Evolutionary conservation across 208 protist genomes (phyloP), one percentile per base, ranked within the genome.

Genomic region (Trypanosoma avium): DNA sequence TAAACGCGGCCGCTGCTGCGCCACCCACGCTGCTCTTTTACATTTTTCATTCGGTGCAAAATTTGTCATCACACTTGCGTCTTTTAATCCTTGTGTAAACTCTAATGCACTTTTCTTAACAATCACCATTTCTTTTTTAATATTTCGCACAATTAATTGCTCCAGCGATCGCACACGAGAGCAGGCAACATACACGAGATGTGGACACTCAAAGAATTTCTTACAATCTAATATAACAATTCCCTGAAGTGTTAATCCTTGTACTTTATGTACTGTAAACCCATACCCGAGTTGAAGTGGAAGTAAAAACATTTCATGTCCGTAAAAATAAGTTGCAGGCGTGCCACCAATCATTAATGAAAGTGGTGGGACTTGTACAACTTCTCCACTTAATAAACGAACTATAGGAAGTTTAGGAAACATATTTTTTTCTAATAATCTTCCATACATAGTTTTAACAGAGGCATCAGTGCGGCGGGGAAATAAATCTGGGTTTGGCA

Each of bases 261-360:
- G 92, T 43, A 95, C 92, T 74, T 97, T 97, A 77, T 97, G 92
- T 38, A 97, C 89, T 4, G 92, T 97, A 67, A 97, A 97, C 59
- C 67, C 86, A 63, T 95, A 97, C 26, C 85, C 92, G 36, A 97
- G 77, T 72, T 93, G 85, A 32, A 97, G 60, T 24, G 92, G 92
- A 24, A 97, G 54, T 12, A 75, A 59, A 64, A 79, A 77, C 13
- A 95, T 77, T 32, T 92, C 88, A 49, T 93, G 84, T 15, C 77
- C 81, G 76, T 93, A 97, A 74, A 82, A 97, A 67, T 84, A 89
- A 12, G 81, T 92, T 38, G 73, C 58, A 43, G 81, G 74, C 3
- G 77, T 87, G 33, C 92, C 92, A 10, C 88, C 92, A 13, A 90
- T 38, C 36, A 74, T 56, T 17, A 82, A 40, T 17, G 77, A 62